Evolutionary conservation across 129 eudicot genomes (phyloP), one percentile per base, ranked within the genome.

Genomic region (Saussurea involucrata): DNA sequence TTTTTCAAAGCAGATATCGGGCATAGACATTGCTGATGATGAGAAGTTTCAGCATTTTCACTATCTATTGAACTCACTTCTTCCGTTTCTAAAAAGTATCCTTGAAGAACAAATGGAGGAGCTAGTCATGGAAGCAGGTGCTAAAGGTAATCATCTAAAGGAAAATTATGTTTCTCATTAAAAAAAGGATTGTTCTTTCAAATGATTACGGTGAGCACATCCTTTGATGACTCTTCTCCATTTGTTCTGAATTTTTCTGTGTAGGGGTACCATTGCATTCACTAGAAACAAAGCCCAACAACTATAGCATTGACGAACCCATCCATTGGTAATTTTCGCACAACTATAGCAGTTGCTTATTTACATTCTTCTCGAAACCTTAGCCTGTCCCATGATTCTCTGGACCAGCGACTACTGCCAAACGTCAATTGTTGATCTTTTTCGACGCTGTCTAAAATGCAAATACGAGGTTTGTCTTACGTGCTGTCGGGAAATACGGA

Each of bases 401-500:
- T 68, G 18, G 73, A 36, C 25, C 61, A 74, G 37, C 68, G 20
- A 61, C 70, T 60, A 34, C 78, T 74, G 63, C 78, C 18, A 46
- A 32, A 74, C 75, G 20, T 74, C 78, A 57, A 34, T 74, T 12
- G 68, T 74, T 15, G 69, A 58, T 74, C 53, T 74, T 60, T 21
- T 8, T 28, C 18, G 78, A 63, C 32, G 69, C 40, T 74, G 78
- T 61, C 20, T 63, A 61, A 42, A 44, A 11, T 63, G 78, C 68
- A 11, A 65, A 2, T 63, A 61, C 40, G 78, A 60, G 31, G 15
- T 74, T 7, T 74, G 78, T 74, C 78, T 74, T 74, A 24, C 69
- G 18, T 74, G 78, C 11, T 74, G 78, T 63, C 60, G 32, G 53
- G 78, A 60, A 61, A 8, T 74, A 33, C 68, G 70, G 68, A 34